Percentiles rank a stretch among this genome's conserved stretches.
Evolutionary conservation across 768 basidiomycete species (phyloP).

Genomic region (Leccinum fibrillosum): DNA sequence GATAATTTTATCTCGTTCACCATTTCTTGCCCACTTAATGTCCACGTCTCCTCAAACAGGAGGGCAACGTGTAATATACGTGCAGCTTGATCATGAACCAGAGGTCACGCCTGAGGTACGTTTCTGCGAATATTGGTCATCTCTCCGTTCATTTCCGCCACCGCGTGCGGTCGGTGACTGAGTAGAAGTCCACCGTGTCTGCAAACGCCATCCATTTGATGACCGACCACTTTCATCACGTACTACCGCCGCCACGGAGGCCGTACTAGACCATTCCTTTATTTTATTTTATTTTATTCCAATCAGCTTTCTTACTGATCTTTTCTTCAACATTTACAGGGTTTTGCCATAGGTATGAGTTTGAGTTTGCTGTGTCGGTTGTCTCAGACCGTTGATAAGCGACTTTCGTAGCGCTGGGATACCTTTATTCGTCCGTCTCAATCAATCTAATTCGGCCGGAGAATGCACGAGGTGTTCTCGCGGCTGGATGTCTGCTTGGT

Average conservation of each 20-base stretch:
- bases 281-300: background rate
- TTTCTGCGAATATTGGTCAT: constrained; percentile 19
- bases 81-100: constrained; percentile 74
- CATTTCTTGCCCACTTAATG: constrained; percentile 86
- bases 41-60: constrained; percentile 68
- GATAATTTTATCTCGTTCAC: constrained; percentile 84
- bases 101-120: constrained; percentile 83
- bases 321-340: constrained; percentile 39
- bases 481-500: constrained; percentile 79
- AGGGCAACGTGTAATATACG: constrained; percentile 67
- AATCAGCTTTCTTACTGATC: background rate
- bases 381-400: constrained; percentile 18
- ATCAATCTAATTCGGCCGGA: constrained; percentile 64
- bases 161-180: constrained; percentile 22
- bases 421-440: constrained; percentile 74
- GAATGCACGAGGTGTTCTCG: constrained; percentile 83
- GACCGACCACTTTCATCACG: constrained; percentile 14
- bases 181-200: constrained; percentile 17
- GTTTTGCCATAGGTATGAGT: constrained; percentile 66
- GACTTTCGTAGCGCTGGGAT: constrained; percentile 60
- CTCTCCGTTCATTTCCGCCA: constrained; percentile 31
- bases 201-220: constrained; percentile 15
- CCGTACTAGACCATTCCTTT: constrained; percentile 19
- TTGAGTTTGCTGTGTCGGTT: constrained; percentile 3
- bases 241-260: constrained; percentile 19